Percentiles rank a stretch among this genome's conserved stretches.
phyloP scores from a whole-genome alignment of 2,329 filamentous ascomycete species.

The Fusarium setosum region DNA sequence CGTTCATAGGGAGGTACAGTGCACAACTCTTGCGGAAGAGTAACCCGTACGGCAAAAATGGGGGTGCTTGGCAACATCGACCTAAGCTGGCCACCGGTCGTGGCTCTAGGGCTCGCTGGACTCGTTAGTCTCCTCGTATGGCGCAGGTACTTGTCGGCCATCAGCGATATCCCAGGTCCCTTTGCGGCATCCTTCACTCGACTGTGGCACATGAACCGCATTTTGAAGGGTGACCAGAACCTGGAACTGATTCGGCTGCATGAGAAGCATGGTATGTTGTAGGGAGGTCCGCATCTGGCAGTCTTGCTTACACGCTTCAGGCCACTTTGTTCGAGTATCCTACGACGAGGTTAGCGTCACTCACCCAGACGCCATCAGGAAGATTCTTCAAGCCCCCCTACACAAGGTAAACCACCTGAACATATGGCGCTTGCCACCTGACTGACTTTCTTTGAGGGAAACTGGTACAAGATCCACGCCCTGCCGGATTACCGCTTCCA shows the following conservation, averaged over 20 bases:
- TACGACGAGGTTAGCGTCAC: slow-evolving; percentile 12
- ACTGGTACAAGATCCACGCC: slow-evolving; percentile 24
- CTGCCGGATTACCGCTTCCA: slow-evolving; percentile 25
- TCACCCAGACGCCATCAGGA: slow-evolving; percentile 1
- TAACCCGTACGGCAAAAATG: no score
- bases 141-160: not conserved
- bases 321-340: not conserved
- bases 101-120: not conserved
- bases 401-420: slow-evolving; percentile 2
- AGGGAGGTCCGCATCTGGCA: no score
- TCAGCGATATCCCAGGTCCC: slow-evolving; percentile 5
- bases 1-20: no score
- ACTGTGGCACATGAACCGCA: slow-evolving; percentile 7
- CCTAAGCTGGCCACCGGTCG: not conserved
- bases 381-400: slow-evolving; percentile 5
- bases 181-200: slow-evolving; percentile 10
- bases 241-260: slow-evolving; percentile 4
- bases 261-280: slow-evolving; percentile 2
- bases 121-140: slow-evolving; percentile 12
- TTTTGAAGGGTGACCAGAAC: slow-evolving; percentile 10
- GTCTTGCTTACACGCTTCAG: not conserved
- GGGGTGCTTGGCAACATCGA: no score
- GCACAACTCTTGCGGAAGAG: no score
- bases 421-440: not conserved
- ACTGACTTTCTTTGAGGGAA: not conserved